These are phyloP conservation scores for Kuraishia ogatae DNA, from an alignment of 805 yeast genomes.

Conservation along the genomic window DNA sequence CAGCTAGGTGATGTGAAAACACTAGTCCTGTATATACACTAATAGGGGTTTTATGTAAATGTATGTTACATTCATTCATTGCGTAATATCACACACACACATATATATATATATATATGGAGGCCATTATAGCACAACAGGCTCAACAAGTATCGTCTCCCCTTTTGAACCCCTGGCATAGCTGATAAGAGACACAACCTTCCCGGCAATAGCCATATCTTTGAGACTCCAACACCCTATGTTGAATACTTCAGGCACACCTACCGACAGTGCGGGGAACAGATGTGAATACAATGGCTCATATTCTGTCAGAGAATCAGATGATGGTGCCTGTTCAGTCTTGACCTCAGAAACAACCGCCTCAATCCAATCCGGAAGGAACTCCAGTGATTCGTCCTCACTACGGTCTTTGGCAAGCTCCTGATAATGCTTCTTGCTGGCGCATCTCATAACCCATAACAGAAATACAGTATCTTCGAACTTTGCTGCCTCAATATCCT, in stretches of 20 bases:
- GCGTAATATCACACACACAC: not conserved
- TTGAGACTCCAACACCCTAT: constrained; percentile 41
- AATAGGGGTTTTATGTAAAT: not conserved
- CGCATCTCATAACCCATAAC: constrained; percentile 54
- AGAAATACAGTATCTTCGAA: constrained; percentile 51
- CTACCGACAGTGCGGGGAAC: constrained; percentile 17
- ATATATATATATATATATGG: too few relatives aligned
- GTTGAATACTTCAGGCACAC: constrained; percentile 29
- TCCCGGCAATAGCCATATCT: constrained; percentile 34
- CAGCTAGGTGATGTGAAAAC: not conserved
- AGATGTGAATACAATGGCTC: constrained; percentile 36
- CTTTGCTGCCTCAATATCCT: constrained; percentile 37
- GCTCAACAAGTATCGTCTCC: constrained; percentile 1
- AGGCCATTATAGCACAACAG: not conserved
- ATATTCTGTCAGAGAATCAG: constrained; percentile 47
- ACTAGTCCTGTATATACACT: not conserved
- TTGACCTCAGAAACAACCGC: not conserved
- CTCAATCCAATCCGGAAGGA: constrained; percentile 44
- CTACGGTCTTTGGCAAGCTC: constrained; percentile 4
- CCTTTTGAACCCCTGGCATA: constrained; percentile 16
- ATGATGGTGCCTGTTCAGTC: constrained; percentile 24
- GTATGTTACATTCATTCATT: not conserved
- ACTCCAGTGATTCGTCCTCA: constrained; percentile 18
- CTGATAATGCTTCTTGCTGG: constrained; percentile 31
- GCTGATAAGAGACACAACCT: constrained; percentile 19